phyloP scores from a whole-genome alignment of 257 asterid species.

The Voacanga thouarsii region DNA sequence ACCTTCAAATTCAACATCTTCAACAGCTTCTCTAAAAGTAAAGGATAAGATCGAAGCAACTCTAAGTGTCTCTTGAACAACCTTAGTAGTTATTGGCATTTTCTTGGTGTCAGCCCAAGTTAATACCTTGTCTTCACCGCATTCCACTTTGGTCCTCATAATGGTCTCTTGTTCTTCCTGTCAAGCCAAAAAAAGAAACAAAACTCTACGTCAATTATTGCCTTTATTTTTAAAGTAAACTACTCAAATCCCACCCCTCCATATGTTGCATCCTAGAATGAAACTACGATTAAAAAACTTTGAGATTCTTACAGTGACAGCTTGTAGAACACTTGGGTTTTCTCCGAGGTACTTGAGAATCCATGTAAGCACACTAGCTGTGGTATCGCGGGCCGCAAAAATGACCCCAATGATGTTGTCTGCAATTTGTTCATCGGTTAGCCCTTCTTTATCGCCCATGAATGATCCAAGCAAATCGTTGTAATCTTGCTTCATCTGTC shows the following conservation, averaged over 20 bases:
- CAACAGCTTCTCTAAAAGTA: slow-evolving; percentile 48
- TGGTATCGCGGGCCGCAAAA: slow-evolving; percentile 44
- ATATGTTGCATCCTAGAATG: neutral
- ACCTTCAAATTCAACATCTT: slow-evolving; percentile 48
- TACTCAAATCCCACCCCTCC: slow-evolving; percentile 3
- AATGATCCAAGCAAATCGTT: slow-evolving; percentile 36
- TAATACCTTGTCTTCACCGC: slow-evolving; percentile 21
- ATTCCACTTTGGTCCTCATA: slow-evolving; percentile 23
- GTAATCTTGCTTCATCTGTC: slow-evolving; percentile 23
- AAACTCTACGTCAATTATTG: neutral
- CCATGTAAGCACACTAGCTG: slow-evolving; percentile 50
- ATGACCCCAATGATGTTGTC: slow-evolving; percentile 43
- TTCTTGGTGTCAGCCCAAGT: slow-evolving; percentile 34
- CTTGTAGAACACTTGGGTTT: slow-evolving; percentile 34
- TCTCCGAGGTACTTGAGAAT: slow-evolving; percentile 39
- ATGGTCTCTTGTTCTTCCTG: slow-evolving; percentile 41
- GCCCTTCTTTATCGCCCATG: slow-evolving; percentile 36
- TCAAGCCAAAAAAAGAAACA: neutral
- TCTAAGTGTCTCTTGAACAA: slow-evolving; percentile 43
- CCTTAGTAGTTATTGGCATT: slow-evolving; percentile 38
- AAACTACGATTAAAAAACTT: neutral
- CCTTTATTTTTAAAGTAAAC: neutral
- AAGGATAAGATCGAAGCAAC: slow-evolving; percentile 43
- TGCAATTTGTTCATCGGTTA: slow-evolving; percentile 40
- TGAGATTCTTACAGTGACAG: slow-evolving; percentile 35